Conservation (phyloP, 2,329 filamentous ascomycete species). For the Monosporascus sp. region DNA sequence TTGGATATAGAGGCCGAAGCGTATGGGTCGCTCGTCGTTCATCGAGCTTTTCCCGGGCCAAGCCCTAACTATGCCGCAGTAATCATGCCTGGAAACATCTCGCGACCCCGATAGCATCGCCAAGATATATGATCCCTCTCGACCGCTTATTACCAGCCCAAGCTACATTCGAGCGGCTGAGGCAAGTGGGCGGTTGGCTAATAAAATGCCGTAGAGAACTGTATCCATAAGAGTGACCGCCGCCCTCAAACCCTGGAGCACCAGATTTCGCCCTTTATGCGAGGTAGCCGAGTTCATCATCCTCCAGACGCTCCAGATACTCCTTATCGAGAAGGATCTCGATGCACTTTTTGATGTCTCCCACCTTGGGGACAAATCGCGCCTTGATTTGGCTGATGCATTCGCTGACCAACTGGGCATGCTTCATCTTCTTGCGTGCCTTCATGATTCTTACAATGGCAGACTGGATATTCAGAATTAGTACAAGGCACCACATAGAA, state of each 20-base stretch:
- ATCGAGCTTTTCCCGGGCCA: neutral
- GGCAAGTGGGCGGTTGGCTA: neutral
- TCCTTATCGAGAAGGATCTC: conserved; percentile 98
- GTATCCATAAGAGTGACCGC: neutral
- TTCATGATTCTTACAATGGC: conserved; percentile 99
- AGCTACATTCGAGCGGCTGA: neutral
- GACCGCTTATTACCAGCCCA: neutral
- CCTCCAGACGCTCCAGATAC: conserved; percentile 91
- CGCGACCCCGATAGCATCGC: neutral
- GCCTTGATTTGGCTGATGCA: conserved; percentile 92
- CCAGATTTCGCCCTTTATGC: conserved; percentile 49
- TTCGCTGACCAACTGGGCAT: conserved; percentile 87
- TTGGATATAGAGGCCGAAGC: neutral
- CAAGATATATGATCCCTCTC: neutral
- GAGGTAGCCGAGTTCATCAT: conserved; percentile 90
- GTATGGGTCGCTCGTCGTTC: neutral
- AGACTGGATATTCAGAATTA: conserved; percentile 53
- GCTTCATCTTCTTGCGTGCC: conserved; percentile 98
- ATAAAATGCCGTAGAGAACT: neutral
- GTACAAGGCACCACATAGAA: neutral
- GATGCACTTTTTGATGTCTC: conserved; percentile 99
- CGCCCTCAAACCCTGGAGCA: neutral
- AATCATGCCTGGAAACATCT: neutral
- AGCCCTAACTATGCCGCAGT: neutral
- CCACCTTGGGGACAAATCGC: conserved; percentile 87